Percentiles rank a stretch among this genome's conserved stretches.
Conservation (phyloP, 768 basidiomycete genomes). For the Tubosaeta sp. region DNA sequence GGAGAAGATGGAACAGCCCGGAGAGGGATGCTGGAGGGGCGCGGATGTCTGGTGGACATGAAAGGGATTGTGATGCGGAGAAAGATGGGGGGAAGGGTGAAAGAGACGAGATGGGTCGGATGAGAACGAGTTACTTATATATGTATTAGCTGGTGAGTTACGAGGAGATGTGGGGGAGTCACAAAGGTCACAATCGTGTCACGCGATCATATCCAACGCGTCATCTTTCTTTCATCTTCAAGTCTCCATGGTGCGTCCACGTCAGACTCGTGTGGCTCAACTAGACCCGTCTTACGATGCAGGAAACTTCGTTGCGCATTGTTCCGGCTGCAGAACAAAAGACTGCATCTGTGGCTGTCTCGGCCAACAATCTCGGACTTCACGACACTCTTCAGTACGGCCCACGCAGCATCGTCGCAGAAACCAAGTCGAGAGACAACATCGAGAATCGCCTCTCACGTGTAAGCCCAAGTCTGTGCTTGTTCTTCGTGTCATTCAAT, state of each 20-base stretch:
- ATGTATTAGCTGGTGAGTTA: background rate
- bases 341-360: conserved; percentile 62
- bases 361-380: conserved; percentile 70
- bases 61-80: background rate
- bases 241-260: conserved; percentile 20
- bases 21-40: conserved; percentile 67
- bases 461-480: conserved; percentile 40
- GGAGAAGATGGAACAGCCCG: conserved; percentile 44
- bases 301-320: conserved; percentile 56
- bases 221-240: background rate
- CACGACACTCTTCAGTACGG: conserved; percentile 90
- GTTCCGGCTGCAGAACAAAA: conserved; percentile 54
- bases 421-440: conserved; percentile 56
- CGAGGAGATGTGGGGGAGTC: conserved; percentile 20
- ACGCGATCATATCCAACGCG: conserved; percentile 20
- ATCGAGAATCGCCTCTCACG: conserved; percentile 73
- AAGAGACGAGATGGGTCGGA: background rate
- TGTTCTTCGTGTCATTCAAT: background rate
- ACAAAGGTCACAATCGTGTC: conserved; percentile 27
- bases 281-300: background rate
- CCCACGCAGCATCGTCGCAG: conserved; percentile 72
- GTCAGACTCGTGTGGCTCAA: background rate
- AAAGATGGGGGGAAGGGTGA: background rate
- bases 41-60: conserved; percentile 51
- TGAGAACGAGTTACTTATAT: conserved; percentile 11